Evolutionary conservation across 1,284 basidiomycete species (phyloP).

Genomic region (Testicularia cyperi): DNA sequence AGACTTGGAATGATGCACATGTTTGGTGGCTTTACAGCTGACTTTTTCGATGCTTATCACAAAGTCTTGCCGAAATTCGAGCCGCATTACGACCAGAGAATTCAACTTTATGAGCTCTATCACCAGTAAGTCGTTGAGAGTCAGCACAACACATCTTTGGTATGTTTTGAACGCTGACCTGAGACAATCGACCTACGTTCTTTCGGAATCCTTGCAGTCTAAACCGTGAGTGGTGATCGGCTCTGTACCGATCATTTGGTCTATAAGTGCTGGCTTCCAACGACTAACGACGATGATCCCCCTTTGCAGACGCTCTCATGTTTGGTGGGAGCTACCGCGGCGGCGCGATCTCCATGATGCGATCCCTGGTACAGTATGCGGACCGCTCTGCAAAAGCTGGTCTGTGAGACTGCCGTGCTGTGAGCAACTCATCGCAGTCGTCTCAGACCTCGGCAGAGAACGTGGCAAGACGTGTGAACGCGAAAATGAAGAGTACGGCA

Average conservation of each 20-base stretch:
- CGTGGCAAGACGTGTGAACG: too few relatives aligned
- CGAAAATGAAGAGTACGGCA: too few relatives aligned
- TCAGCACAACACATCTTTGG: background rate
- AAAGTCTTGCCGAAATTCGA: slow-evolving; percentile 13
- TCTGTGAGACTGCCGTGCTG: too few relatives aligned
- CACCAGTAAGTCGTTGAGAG: slow-evolving; percentile 28
- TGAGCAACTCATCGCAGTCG: too few relatives aligned
- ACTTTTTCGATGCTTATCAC: slow-evolving; percentile 37
- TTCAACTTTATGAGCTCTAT: slow-evolving; percentile 28
- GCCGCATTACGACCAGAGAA: slow-evolving; percentile 20
- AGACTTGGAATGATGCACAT: slow-evolving; percentile 39
- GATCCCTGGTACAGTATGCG: slow-evolving; percentile 20
- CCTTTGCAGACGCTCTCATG: slow-evolving; percentile 23
- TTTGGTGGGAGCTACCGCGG: slow-evolving; percentile 27
- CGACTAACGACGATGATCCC: background rate
- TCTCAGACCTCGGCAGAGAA: too few relatives aligned
- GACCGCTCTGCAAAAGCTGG: slow-evolving; percentile 2
- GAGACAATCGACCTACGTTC: background rate
- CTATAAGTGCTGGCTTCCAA: too few relatives aligned
- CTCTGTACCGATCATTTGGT: too few relatives aligned
- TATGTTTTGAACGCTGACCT: background rate
- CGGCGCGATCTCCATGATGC: slow-evolving; percentile 33
- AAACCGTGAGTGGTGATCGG: slow-evolving; percentile 21
- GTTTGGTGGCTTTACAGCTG: slow-evolving; percentile 35
- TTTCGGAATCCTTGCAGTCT: slow-evolving; percentile 9